These are phyloP conservation scores for Thuidium tamariscinum DNA, from an alignment of 225 moss, liverwort and hornwort genomes.

Conservation along the genomic window DNA sequence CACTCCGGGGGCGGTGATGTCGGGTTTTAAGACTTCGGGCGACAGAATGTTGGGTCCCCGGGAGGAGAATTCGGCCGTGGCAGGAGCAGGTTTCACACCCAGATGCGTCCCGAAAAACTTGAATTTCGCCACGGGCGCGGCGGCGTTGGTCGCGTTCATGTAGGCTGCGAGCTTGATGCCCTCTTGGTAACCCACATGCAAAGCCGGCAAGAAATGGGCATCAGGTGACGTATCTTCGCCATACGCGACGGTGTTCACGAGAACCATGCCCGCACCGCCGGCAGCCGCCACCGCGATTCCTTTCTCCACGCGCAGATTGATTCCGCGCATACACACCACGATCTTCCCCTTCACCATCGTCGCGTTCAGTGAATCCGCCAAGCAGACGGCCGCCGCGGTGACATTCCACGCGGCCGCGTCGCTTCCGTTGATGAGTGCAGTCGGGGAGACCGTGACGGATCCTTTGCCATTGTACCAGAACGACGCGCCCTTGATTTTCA, in stretches of 20 bases:
- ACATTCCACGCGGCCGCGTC: background rate
- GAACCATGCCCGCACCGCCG: conserved; percentile 8
- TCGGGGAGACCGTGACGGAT: background rate
- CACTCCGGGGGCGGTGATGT: conserved; percentile 47
- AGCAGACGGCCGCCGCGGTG: background rate
- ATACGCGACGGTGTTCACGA: background rate
- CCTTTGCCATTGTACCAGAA: background rate
- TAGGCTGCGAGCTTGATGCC: conserved; percentile 17
- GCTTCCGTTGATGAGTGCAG: background rate
- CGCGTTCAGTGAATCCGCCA: conserved; percentile 21
- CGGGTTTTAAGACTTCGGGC: conserved; percentile 24
- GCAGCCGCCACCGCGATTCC: conserved; percentile 26
- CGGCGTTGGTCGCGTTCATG: background rate
- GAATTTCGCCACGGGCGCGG: conserved; percentile 16
- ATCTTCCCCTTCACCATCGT: conserved; percentile 44
- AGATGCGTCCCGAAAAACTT: conserved; percentile 13
- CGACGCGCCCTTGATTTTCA: background rate
- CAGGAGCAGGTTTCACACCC: conserved; percentile 44
- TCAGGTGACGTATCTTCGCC: background rate
- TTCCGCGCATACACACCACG: conserved; percentile 31
- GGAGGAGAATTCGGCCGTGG: conserved; percentile 44
- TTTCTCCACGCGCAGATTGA: conserved; percentile 29
- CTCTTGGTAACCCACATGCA: background rate
- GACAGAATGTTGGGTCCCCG: conserved; percentile 24
- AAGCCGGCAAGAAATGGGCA: conserved; percentile 47